A percentile compares a stretch with the other conserved stretches of the same genome.
Conservation (phyloP, 2,329 filamentous ascomycete genomes). For the Dactylellina haptotyla region DNA sequence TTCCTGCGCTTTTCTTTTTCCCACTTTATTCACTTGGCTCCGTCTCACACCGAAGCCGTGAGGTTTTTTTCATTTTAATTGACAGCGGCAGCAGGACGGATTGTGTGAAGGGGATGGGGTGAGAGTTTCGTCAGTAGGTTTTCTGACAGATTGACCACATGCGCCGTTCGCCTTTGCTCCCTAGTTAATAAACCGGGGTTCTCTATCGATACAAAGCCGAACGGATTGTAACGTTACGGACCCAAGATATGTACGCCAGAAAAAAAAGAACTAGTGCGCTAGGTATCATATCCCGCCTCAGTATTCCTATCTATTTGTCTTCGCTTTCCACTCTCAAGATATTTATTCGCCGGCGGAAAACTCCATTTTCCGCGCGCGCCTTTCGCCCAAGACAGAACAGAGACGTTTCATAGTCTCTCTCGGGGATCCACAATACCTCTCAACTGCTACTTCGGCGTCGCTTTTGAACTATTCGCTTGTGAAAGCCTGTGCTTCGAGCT, state of each 20-base stretch:
- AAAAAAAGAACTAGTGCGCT: neutral
- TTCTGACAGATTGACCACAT: conserved; percentile 36
- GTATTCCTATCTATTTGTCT: neutral
- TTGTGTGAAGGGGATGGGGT: conserved; percentile 17
- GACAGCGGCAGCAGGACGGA: conserved; percentile 35
- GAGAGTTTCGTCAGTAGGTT: conserved; percentile 32
- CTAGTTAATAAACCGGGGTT: conserved; percentile 12
- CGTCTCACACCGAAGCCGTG: too few species aligned
- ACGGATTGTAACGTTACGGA: neutral
- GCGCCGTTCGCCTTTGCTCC: conserved; percentile 19
- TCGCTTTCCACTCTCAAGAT: neutral
- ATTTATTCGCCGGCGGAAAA: neutral
- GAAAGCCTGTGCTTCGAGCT: neutral
- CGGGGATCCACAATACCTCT: neutral
- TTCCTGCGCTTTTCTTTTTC: neutral
- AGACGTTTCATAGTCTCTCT: neutral
- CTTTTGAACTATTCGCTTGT: neutral
- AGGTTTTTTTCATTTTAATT: conserved; percentile 4
- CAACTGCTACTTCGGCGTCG: neutral
- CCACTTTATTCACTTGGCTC: neutral
- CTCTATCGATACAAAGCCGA: neutral
- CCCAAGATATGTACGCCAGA: neutral
- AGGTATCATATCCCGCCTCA: neutral
- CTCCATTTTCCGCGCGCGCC: neutral
- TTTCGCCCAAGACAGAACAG: neutral